Evolutionary conservation across 1,284 basidiomycete genomes (phyloP).

Genomic region (Hortiboletus rubellus): DNA sequence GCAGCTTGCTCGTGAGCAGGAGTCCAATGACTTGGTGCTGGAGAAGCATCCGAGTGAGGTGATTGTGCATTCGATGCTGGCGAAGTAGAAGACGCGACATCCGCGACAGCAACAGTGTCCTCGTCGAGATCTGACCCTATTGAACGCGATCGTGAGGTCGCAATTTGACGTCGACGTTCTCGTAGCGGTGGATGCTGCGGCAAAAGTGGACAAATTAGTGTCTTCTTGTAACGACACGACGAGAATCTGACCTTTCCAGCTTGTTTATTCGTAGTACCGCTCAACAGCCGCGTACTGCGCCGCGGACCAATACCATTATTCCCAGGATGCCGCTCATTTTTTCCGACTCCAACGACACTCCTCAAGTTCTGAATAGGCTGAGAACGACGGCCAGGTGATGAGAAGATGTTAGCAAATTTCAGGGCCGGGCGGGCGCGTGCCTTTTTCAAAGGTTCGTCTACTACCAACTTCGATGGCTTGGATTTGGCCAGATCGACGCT

Average conservation of each 20-base stretch:
- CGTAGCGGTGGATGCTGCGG: conserved; percentile 48
- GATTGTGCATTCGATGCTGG: conserved; percentile 60
- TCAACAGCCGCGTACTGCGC: conserved; percentile 67
- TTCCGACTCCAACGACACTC: conserved; percentile 45
- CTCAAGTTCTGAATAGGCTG: conserved; percentile 66
- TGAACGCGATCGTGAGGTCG: conserved; percentile 55
- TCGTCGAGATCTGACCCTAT: conserved; percentile 71
- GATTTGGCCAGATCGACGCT: conserved; percentile 41
- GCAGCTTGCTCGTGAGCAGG: conserved; percentile 62
- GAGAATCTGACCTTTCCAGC: conserved; percentile 37
- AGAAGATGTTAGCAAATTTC: conserved; percentile 79
- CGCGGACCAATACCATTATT: conserved; percentile 49
- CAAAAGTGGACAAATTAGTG: conserved; percentile 16
- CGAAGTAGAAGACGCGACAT: conserved; percentile 58
- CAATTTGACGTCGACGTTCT: conserved; percentile 57
- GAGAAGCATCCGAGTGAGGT: conserved; percentile 60
- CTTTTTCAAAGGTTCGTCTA: conserved; percentile 76
- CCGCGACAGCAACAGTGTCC: conserved; percentile 45
- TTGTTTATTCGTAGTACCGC: conserved; percentile 52
- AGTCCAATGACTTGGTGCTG: conserved; percentile 57
- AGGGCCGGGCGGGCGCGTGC: conserved; percentile 79
- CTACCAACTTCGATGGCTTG: conserved; percentile 57
- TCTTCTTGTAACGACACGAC: background rate
- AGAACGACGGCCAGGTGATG: conserved; percentile 71
- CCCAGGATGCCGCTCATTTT: conserved; percentile 48